A percentile compares a stretch with the other conserved stretches of the same genome.
These are phyloP conservation scores for Paxillus involutus DNA, from an alignment of 768 basidiomycete species.

Conservation along the genomic window DNA sequence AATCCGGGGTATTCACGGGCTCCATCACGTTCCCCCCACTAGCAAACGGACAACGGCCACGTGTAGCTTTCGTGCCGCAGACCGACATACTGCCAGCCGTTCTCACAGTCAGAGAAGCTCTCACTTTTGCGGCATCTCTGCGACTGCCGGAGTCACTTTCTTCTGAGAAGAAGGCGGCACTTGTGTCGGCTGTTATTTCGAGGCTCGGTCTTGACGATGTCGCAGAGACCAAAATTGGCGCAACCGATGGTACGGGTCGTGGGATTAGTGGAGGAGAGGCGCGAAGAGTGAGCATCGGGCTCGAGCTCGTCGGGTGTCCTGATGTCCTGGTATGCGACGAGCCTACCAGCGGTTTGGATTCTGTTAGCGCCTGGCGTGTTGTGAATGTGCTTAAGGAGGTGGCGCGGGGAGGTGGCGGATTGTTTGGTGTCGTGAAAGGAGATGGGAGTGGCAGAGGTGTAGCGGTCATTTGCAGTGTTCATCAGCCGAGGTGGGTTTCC, in stretches of 20 bases:
- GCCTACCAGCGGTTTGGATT: constrained; percentile 82
- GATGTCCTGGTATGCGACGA: constrained; percentile 88
- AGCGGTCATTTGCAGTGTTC: constrained; percentile 83
- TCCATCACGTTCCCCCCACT: constrained; percentile 54
- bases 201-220: constrained; percentile 77
- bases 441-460: constrained; percentile 61
- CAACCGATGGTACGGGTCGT: constrained; percentile 64
- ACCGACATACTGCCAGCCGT: constrained; percentile 79
- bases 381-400: constrained; percentile 76
- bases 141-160: constrained; percentile 76
- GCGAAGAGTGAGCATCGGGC: constrained; percentile 85
- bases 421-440: constrained; percentile 20
- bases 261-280: constrained; percentile 94
- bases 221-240: constrained; percentile 66
- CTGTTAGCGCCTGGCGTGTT: constrained; percentile 81
- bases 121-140: constrained; percentile 83
- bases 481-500: constrained; percentile 70
- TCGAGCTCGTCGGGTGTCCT: constrained; percentile 84
- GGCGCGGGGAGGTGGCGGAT: constrained; percentile 45
- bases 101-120: constrained; percentile 78
- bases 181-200: constrained; percentile 69
- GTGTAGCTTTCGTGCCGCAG: constrained; percentile 86
- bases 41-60: constrained; percentile 38
- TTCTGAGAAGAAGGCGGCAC: constrained; percentile 56
- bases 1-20: constrained; percentile 70